These are phyloP conservation scores for Ogataea trehaloabstinens DNA, from an alignment of 805 yeast genomes.

Conservation along the genomic window DNA sequence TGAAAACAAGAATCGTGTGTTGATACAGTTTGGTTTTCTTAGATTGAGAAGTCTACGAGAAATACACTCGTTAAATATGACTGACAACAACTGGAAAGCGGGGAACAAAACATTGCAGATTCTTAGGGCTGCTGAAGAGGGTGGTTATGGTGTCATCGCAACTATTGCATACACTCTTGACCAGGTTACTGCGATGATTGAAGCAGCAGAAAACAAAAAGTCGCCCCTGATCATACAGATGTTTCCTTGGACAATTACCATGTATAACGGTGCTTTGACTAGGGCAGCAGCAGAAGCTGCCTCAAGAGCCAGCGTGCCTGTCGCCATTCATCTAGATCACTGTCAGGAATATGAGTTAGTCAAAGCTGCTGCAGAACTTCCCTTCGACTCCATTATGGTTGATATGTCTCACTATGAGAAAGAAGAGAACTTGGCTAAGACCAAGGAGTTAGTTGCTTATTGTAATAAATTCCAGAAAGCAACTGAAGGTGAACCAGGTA, in stretches of 20 bases:
- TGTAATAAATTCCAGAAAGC: slow-evolving; percentile 30
- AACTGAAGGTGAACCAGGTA: slow-evolving; percentile 39
- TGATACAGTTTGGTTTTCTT: too few species aligned
- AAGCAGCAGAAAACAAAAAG: slow-evolving; percentile 34
- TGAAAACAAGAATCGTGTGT: too few species aligned
- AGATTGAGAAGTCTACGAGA: too few species aligned
- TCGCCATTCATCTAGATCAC: slow-evolving; percentile 37
- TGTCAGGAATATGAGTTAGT: slow-evolving; percentile 33
- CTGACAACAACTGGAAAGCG: slow-evolving; percentile 12
- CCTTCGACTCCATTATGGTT: slow-evolving; percentile 40
- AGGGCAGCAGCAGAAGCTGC: slow-evolving; percentile 26
- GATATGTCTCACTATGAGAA: slow-evolving; percentile 38
- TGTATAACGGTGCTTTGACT: slow-evolving; percentile 29
- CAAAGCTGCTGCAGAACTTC: slow-evolving; percentile 30
- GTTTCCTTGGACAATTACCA: slow-evolving; percentile 39
- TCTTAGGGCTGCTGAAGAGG: slow-evolving; percentile 31
- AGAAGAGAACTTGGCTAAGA: slow-evolving; percentile 31
- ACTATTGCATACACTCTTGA: slow-evolving; percentile 36
- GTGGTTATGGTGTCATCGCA: slow-evolving; percentile 34
- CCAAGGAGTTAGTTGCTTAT: slow-evolving; percentile 29
- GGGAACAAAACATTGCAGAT: slow-evolving; percentile 30
- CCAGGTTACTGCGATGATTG: slow-evolving; percentile 32
- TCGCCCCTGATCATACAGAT: slow-evolving; percentile 35
- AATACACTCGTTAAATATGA: too few species aligned
- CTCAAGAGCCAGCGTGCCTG: slow-evolving; percentile 33